A percentile compares a stretch with the other conserved stretches of the same genome.
Conservation (phyloP, 768 basidiomycete species). For the Cubamyces lactineus region DNA sequence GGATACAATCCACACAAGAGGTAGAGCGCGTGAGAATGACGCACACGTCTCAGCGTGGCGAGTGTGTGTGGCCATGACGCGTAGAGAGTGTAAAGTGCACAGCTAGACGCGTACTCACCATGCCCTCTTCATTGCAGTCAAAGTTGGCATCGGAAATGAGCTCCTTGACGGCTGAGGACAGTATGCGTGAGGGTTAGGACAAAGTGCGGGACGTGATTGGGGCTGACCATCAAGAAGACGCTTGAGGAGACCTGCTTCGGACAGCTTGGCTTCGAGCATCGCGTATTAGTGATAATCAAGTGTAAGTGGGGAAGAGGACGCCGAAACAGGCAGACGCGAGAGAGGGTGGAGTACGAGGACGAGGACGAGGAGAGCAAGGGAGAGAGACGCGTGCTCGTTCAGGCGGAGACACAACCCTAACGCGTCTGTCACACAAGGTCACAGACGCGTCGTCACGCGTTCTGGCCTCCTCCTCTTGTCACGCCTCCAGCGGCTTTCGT, state of each 20-base stretch:
- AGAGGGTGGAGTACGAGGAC: background rate
- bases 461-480: too few relatives aligned
- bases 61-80: background rate
- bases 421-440: slow-evolving; percentile 6
- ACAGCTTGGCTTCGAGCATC: slow-evolving; percentile 89
- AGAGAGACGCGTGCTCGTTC: background rate
- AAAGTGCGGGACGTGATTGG: background rate
- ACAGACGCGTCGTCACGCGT: slow-evolving; percentile 10
- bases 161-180: slow-evolving; percentile 85
- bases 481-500: too few relatives aligned
- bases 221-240: slow-evolving; percentile 87
- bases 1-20: too few relatives aligned
- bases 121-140: slow-evolving; percentile 94
- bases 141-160: slow-evolving; percentile 98
- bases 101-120: slow-evolving; percentile 50
- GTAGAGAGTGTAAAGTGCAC: background rate
- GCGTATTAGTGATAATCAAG: background rate
- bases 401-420: background rate
- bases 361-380: background rate
- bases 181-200: background rate
- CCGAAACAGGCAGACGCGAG: background rate
- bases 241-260: slow-evolving; percentile 87
- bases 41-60: background rate
- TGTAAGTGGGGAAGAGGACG: background rate
- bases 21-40: too few relatives aligned